Evolutionary conservation across 2,329 filamentous ascomycete species (phyloP), one percentile per base, ranked within the genome.

Genomic region (Phyllachora maydis): DNA sequence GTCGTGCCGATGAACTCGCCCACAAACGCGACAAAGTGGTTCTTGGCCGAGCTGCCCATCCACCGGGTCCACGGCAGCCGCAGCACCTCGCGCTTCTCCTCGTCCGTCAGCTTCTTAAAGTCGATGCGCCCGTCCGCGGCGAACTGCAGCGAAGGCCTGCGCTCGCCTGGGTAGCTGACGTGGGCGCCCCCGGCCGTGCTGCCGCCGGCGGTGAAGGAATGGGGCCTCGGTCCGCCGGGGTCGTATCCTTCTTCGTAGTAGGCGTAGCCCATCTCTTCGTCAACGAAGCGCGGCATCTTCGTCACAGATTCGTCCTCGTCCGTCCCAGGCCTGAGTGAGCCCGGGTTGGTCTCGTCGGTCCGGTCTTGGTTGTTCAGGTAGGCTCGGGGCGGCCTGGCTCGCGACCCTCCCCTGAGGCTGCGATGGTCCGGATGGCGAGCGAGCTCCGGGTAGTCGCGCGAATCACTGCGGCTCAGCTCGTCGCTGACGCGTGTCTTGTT

Each of bases 11-110:
- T 39, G 24, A 54, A 51, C 32, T 54, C 51, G 25, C 47, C 45
- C 5, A 43, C 33, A n/a, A 39, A 41, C 16, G 47, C 48, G 8
- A 52, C 40, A 14, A 48, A 12, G 26, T 35, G 31, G 28, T 31
- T 36, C 41, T 56, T 57, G 28, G 54, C 32, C 23, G 45, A 34
- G 6, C 49, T 52, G 34, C 55, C 48, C 52, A 56, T 56, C 53
- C 51, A 56, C 16, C 50, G 41, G 3, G 45, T 50, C 38, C 49
- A 43, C 2, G 52, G 53, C 12, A 56, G 37, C 17, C 52, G 45
- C 39, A 56, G 40, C 7, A 55, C 49, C 27, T 54, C 38, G 4
- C 39, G 42, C 35, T 47, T 49, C 32, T 56, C 49, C 25, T 50
- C 38, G 1, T 38, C 34, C 5, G 39, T 47, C 19, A 56, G 31